Conservation (phyloP, 2,329 filamentous ascomycete species). For the Pseudogymnoascus sp. region DNA sequence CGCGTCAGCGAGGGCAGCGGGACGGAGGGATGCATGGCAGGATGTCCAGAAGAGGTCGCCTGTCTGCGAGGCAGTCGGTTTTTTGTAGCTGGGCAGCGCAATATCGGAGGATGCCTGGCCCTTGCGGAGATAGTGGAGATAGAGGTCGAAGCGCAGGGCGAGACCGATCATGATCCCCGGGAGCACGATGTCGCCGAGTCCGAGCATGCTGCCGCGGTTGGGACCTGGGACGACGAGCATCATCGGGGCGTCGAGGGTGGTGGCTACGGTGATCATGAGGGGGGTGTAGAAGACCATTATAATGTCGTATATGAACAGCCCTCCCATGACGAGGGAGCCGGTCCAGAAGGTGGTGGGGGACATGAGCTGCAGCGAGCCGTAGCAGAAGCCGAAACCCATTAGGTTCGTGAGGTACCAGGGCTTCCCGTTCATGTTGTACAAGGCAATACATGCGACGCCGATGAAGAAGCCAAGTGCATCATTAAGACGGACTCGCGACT, state of each 20-base stretch:
- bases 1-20: slow-evolving; percentile 21
- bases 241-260: slow-evolving; percentile 81
- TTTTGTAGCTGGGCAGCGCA: slow-evolving; percentile 40
- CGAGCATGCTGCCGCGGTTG: slow-evolving; percentile 70
- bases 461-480: slow-evolving; percentile 23
- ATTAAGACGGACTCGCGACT: slow-evolving; percentile 19
- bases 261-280: slow-evolving; percentile 82
- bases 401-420: slow-evolving; percentile 61
- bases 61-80: slow-evolving; percentile 61
- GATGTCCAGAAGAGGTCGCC: slow-evolving; percentile 73
- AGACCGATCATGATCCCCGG: slow-evolving; percentile 86
- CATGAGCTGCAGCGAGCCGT: slow-evolving; percentile 71
- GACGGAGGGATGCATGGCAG: slow-evolving; percentile 12
- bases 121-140: slow-evolving; percentile 65
- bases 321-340: slow-evolving; percentile 66
- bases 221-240: slow-evolving; percentile 72
- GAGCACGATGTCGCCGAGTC: slow-evolving; percentile 87
- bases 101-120: slow-evolving; percentile 18
- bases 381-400: slow-evolving; percentile 80
- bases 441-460: slow-evolving; percentile 20
- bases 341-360: slow-evolving; percentile 84
- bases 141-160: slow-evolving; percentile 85
- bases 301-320: slow-evolving; percentile 91
- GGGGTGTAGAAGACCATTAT: slow-evolving; percentile 83
- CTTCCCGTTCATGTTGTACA: slow-evolving; percentile 24